Conservation (phyloP, 768 basidiomycete genomes). For the Tricholoma matsutake region DNA sequence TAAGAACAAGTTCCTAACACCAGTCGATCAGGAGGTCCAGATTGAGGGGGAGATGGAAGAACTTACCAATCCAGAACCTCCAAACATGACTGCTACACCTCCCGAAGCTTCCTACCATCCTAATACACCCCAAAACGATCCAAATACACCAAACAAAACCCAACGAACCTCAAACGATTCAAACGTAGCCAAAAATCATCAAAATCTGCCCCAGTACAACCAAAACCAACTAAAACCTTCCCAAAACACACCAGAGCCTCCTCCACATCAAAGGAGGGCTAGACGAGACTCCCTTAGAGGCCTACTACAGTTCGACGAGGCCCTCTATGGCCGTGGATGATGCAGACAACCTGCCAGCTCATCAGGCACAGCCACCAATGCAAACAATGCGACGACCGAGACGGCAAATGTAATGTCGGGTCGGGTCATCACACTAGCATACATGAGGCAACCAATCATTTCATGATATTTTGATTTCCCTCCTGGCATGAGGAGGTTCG, state of each 20-base stretch:
- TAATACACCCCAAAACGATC: not conserved
- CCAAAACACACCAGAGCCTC: not conserved
- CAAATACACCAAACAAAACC: not conserved
- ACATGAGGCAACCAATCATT: too few species aligned
- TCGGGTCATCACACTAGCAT: too few species aligned
- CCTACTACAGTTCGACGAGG: not conserved
- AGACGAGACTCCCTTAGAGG: not conserved
- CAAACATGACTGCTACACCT: not conserved
- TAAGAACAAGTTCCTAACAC: constrained; percentile 6
- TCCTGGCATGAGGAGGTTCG: too few species aligned
- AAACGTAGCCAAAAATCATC: not conserved
- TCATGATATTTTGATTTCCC: too few species aligned
- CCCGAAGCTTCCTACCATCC: not conserved
- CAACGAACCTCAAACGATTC: not conserved
- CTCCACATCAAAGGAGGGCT: not conserved
- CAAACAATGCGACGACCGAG: not conserved
- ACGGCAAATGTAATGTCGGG: too few species aligned
- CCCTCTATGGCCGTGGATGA: too few species aligned
- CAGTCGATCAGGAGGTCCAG: not conserved
- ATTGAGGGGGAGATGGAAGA: not conserved
- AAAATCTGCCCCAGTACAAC: too few species aligned
- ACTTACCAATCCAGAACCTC: not conserved
- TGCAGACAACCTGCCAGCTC: not conserved
- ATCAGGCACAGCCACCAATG: not conserved
- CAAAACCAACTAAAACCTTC: not conserved